These are phyloP conservation scores for Andrographis paniculata DNA, from an alignment of 305 asterid genomes.

Conservation along the genomic window DNA sequence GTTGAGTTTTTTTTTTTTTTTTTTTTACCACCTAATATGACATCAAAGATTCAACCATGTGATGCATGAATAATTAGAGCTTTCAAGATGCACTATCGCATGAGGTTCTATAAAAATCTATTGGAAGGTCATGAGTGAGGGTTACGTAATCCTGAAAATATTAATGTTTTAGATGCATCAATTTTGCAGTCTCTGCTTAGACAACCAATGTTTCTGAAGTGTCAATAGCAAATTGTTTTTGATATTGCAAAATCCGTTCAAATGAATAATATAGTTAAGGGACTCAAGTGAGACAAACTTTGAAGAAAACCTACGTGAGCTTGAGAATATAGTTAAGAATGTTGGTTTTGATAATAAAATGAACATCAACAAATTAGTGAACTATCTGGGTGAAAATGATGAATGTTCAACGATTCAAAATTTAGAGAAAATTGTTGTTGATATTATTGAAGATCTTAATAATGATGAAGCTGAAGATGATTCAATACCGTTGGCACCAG, in stretches of 20 bases:
- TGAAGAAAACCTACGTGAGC: slow-evolving; percentile 11
- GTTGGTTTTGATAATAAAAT: slow-evolving; percentile 8
- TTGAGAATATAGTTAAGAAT: slow-evolving; percentile 2
- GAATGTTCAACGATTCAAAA: slow-evolving; percentile 8
- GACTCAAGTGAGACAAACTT: no score
- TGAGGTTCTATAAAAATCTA: slow-evolving; percentile 8
- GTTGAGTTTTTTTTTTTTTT: no score
- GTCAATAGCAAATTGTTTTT: no score
- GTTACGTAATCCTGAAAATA: background rate
- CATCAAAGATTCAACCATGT: slow-evolving; percentile 14
- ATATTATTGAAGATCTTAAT: no score
- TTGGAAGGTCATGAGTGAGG: slow-evolving; percentile 2
- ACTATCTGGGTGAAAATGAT: slow-evolving; percentile 9
- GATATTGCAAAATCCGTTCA: no score
- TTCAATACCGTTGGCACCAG: slow-evolving; percentile 1
- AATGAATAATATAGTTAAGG: no score
- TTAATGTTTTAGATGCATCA: slow-evolving; percentile 9
- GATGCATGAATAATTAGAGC: slow-evolving; percentile 9
- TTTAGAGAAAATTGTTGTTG: slow-evolving; percentile 6
- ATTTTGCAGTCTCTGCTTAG: slow-evolving; percentile 8
- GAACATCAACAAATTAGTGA: background rate
- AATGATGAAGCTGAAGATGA: slow-evolving; percentile 5
- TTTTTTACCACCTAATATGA: slow-evolving; percentile 9
- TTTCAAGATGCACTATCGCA: slow-evolving; percentile 11
- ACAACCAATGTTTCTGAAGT: background rate